These are phyloP conservation scores for Ramaria sp. DNA, from an alignment of 768 basidiomycete species.

Conservation along the genomic window DNA sequence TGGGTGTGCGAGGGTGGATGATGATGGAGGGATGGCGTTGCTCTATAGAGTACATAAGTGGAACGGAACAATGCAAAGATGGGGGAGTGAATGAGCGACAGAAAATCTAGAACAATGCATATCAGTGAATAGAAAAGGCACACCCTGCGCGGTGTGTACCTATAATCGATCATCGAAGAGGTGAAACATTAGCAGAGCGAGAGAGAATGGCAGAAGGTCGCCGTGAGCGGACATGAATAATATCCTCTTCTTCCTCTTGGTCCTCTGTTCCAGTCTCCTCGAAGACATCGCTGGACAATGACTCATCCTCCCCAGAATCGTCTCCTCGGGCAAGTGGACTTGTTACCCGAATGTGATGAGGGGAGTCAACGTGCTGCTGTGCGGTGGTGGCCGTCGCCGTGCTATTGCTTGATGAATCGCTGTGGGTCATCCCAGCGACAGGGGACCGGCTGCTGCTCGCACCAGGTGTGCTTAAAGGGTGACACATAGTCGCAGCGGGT, in stretches of 20 bases:
- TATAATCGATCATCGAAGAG: slow-evolving; percentile 2
- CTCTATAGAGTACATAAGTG: background rate
- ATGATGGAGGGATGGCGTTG: background rate
- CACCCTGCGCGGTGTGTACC: background rate
- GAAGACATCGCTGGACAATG: slow-evolving; percentile 69
- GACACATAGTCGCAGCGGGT: background rate
- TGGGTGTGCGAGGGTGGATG: background rate
- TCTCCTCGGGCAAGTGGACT: slow-evolving; percentile 1
- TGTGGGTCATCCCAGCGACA: background rate
- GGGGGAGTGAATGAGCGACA: background rate
- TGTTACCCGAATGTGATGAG: background rate
- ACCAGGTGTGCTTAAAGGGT: background rate
- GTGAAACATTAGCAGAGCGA: background rate
- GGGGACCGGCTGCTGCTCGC: background rate
- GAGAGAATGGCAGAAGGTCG: slow-evolving; percentile 2
- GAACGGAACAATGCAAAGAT: background rate
- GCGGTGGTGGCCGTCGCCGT: background rate
- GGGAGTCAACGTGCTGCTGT: background rate
- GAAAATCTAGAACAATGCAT: background rate
- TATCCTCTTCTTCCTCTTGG: slow-evolving; percentile 34
- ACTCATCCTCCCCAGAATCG: background rate
- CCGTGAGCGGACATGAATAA: slow-evolving; percentile 1
- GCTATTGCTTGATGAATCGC: slow-evolving; percentile 7
- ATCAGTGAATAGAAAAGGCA: background rate
- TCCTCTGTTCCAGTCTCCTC: slow-evolving; percentile 81